Percentiles rank a stretch among this genome's conserved stretches.
phyloP scores from a whole-genome alignment of 352 stramenopile genomes.

The Ophiocytium majus region DNA sequence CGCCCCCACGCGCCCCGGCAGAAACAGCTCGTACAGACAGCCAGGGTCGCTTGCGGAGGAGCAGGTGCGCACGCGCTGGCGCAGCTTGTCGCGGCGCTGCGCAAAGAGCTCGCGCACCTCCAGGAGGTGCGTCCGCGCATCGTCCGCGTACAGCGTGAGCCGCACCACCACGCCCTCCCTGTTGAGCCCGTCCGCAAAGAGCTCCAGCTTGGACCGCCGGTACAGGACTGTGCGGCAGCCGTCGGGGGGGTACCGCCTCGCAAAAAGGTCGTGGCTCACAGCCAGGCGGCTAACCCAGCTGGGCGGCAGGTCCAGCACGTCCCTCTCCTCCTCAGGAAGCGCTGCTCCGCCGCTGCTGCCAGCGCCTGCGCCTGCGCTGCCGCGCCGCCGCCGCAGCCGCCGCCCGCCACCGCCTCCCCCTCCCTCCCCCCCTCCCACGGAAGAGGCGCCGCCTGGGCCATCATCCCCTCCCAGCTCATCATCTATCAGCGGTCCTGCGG shows the following conservation, averaged over 20 bases:
- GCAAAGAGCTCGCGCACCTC: conserved; percentile 85
- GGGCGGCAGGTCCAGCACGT: conserved; percentile 60
- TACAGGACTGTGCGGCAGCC: conserved; percentile 81
- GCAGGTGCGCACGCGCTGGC: conserved; percentile 2
- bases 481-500: conserved; percentile 63
- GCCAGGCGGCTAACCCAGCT: conserved; percentile 56
- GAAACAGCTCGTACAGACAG: conserved; percentile 49
- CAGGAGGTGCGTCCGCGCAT: conserved; percentile 69
- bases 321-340: background rate
- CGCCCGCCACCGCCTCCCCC: background rate
- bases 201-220: conserved; percentile 79
- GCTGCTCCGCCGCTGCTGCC: too few relatives aligned
- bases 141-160: conserved; percentile 74
- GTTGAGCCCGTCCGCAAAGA: conserved; percentile 82
- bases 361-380: background rate
- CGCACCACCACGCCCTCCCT: conserved; percentile 76
- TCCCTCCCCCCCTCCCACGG: too few relatives aligned
- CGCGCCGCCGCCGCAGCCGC: background rate
- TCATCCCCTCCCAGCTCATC: background rate
- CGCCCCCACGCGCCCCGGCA: conserved; percentile 62
- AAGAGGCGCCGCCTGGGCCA: too few relatives aligned
- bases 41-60: background rate
- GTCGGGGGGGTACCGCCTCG: conserved; percentile 71
- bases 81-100: conserved; percentile 64
- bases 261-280: conserved; percentile 37